Percentiles rank a stretch among this genome's conserved stretches.
phyloP scores from a whole-genome alignment of 2,329 filamentous ascomycete species.

The Chaetomiaceae sp. region DNA sequence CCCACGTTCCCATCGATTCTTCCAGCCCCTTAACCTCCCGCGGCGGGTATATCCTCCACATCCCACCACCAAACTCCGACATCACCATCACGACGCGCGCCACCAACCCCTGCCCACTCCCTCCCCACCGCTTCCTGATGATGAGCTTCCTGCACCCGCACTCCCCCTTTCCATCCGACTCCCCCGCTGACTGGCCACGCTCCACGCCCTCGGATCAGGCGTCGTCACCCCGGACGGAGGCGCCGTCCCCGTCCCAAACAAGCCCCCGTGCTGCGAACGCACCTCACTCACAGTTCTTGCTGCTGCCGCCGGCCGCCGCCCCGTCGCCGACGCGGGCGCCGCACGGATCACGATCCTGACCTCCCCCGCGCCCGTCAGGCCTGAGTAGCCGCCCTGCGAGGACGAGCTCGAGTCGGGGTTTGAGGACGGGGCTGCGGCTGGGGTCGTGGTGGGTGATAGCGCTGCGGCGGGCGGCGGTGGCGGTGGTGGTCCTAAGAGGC shows the following conservation, averaged over 20 bases:
- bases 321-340: constrained; percentile 8
- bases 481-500: no score
- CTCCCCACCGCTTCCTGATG: neutral
- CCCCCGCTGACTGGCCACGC: constrained; percentile 26
- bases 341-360: constrained; percentile 31
- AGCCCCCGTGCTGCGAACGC: no score
- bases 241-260: constrained; percentile 11
- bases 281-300: no score
- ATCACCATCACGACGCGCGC: no score
- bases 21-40: no score
- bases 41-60: no score
- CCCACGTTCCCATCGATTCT: no score
- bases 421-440: neutral
- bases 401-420: neutral
- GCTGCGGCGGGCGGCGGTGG: neutral
- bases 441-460: neutral
- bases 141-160: neutral
- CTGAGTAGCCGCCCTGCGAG: constrained; percentile 9
- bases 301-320: no score
- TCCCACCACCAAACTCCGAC: no score
- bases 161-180: constrained; percentile 36
- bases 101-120: no score
- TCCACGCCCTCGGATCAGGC: constrained; percentile 22
- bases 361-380: constrained; percentile 22
- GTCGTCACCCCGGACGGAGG: constrained; percentile 12